A percentile compares a stretch with the other conserved stretches of the same genome.
These are phyloP conservation scores for Tylopilus felleus DNA, from an alignment of 768 basidiomycete genomes.

Conservation along the genomic window DNA sequence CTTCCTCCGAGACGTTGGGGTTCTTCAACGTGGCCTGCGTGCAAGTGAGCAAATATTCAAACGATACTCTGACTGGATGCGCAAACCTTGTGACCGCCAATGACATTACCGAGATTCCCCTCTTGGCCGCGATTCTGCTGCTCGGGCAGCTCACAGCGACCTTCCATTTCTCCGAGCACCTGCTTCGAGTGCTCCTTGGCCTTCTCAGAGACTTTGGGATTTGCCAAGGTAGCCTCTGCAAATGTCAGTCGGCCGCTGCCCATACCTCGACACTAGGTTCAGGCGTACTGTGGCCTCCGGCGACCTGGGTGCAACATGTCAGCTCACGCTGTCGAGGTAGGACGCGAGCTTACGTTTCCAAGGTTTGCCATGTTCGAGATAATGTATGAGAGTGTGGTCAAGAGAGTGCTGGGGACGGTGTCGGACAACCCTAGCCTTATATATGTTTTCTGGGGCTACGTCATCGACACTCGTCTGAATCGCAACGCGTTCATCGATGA, in stretches of 20 bases:
- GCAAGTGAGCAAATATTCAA: neutral
- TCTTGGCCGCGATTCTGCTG: slow-evolving; percentile 3
- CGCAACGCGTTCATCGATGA: slow-evolving; percentile 6
- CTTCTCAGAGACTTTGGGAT: slow-evolving; percentile 23
- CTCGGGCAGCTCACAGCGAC: slow-evolving; percentile 12
- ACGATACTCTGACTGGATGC: too few relatives aligned
- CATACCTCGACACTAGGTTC: neutral
- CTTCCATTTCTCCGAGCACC: slow-evolving; percentile 23
- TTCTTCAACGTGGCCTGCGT: slow-evolving; percentile 22
- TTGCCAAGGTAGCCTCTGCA: slow-evolving; percentile 24
- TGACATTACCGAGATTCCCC: slow-evolving; percentile 18
- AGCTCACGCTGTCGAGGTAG: neutral
- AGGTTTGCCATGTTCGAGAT: slow-evolving; percentile 10
- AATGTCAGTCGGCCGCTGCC: neutral
- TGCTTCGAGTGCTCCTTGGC: slow-evolving; percentile 24
- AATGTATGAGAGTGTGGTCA: neutral
- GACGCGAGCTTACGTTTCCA: slow-evolving; percentile 15
- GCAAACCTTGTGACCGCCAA: slow-evolving; percentile 21
- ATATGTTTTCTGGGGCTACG: slow-evolving; percentile 12
- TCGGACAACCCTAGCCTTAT: neutral
- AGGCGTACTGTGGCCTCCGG: slow-evolving; percentile 1
- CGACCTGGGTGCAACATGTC: slow-evolving; percentile 5
- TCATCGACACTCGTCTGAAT: slow-evolving; percentile 4
- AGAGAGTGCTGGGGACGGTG: neutral
- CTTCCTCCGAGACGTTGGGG: slow-evolving; percentile 21